These are phyloP conservation scores for Phytophthora pini DNA, from an alignment of 352 stramenopile species.

Conservation along the genomic window DNA sequence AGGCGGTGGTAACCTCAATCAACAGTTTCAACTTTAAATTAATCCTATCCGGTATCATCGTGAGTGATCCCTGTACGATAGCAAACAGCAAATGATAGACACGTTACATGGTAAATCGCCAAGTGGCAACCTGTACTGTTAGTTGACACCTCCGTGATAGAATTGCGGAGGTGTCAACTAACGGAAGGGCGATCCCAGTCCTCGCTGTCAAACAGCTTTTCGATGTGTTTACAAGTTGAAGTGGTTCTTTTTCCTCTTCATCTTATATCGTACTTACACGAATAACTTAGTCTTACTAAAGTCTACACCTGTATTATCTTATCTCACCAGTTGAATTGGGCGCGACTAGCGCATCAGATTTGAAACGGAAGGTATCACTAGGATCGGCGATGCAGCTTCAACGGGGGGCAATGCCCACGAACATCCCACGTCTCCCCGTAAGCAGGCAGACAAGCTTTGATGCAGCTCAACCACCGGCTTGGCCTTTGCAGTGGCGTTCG, in stretches of 20 bases:
- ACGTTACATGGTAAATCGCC: no score
- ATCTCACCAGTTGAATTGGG: background rate
- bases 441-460: constrained; percentile 8
- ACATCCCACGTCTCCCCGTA: constrained; percentile 25
- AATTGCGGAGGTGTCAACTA: background rate
- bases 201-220: background rate
- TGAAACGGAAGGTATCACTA: background rate
- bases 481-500: background rate
- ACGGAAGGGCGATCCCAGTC: background rate
- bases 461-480: constrained; percentile 10
- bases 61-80: background rate
- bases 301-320: background rate
- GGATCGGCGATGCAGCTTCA: constrained; percentile 20
- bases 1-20: background rate
- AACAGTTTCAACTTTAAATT: background rate
- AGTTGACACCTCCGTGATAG: no score
- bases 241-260: background rate
- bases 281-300: background rate
- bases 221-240: constrained; percentile 2
- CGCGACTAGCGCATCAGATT: constrained; percentile 9
- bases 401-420: constrained; percentile 8
- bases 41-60: background rate
- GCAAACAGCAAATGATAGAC: background rate
- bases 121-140: no score
- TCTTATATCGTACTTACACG: constrained; percentile 3